A percentile compares a stretch with the other conserved stretches of the same genome.
These are phyloP conservation scores for Ambrosiella beaveri DNA, from an alignment of 2,329 filamentous ascomycete genomes.

Conservation along the genomic window DNA sequence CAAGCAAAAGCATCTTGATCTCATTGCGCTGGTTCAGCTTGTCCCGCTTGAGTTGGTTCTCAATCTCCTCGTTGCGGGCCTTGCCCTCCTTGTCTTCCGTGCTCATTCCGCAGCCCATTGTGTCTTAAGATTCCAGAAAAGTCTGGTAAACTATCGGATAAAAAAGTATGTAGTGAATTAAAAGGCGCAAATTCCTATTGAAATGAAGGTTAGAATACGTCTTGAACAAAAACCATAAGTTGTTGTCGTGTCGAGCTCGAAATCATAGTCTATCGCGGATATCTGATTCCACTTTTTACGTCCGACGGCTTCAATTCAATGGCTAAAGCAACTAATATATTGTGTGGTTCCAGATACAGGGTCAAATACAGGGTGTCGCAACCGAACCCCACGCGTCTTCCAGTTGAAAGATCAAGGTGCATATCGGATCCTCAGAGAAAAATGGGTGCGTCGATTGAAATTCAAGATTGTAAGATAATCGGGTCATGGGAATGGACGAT, in stretches of 20 bases:
- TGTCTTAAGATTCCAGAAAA: conserved; percentile 23
- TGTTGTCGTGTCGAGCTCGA: not conserved
- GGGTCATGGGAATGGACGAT: not conserved
- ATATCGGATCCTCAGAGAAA: too few species aligned
- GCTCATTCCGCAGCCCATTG: conserved; percentile 99
- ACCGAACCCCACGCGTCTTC: too few species aligned
- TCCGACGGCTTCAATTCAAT: too few species aligned
- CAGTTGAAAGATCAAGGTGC: too few species aligned
- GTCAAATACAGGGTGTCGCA: too few species aligned
- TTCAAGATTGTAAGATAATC: not conserved
- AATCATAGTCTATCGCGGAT: too few species aligned
- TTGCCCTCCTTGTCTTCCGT: conserved; percentile 99
- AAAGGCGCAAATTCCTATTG: not conserved
- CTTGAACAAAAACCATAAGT: not conserved
- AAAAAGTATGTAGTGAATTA: conserved; percentile 1
- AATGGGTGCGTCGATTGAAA: not conserved
- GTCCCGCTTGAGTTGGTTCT: conserved; percentile 96
- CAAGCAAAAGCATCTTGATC: conserved; percentile 98
- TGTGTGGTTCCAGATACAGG: too few species aligned
- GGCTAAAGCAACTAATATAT: too few species aligned
- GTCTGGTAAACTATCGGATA: conserved; percentile 3
- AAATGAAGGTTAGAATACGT: not conserved
- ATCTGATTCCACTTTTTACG: too few species aligned
- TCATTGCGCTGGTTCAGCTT: conserved; percentile 98
- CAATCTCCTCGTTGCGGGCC: conserved; percentile 98